Conservation (phyloP, 2,329 filamentous ascomycete species). For the Alternaria consortialis region DNA sequence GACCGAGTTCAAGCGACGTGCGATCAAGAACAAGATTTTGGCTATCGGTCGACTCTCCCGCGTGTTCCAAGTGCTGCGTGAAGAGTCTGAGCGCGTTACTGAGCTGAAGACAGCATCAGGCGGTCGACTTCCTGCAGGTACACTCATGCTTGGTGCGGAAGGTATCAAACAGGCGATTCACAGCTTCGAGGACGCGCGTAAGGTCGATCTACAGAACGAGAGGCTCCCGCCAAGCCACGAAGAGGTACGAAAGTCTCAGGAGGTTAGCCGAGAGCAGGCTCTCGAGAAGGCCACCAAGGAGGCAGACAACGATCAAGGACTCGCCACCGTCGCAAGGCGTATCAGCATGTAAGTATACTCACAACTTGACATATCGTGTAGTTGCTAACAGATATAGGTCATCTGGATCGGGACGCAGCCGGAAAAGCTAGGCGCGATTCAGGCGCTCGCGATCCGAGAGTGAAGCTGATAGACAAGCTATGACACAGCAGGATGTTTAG, state of each 20-base stretch:
- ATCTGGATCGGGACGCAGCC: constrained; percentile 51
- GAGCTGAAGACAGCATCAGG: constrained; percentile 97
- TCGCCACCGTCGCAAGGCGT: constrained; percentile 86
- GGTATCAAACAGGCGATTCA: constrained; percentile 98
- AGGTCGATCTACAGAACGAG: constrained; percentile 97
- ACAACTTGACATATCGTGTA: neutral
- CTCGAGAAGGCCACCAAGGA: constrained; percentile 86
- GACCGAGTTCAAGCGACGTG: constrained; percentile 91
- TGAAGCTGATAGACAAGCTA: constrained; percentile 9
- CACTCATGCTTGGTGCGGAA: constrained; percentile 96
- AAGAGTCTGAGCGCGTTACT: constrained; percentile 95
- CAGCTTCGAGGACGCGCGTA: constrained; percentile 94
- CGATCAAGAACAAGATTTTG: constrained; percentile 99
- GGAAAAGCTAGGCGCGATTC: constrained; percentile 40
- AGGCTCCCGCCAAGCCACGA: constrained; percentile 90
- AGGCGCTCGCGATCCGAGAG: constrained; percentile 29
- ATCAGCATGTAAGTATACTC: constrained; percentile 89
- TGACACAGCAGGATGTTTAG: constrained; percentile 15
- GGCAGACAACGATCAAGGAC: constrained; percentile 88
- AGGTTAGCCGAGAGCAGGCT: constrained; percentile 82
- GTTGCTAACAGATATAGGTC: constrained; percentile 48
- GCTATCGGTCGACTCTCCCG: constrained; percentile 95
- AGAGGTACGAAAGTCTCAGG: constrained; percentile 84
- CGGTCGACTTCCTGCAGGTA: constrained; percentile 90
- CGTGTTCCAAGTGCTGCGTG: constrained; percentile 97